phyloP scores from a whole-genome alignment of 2,329 filamentous ascomycete species.

The Emydomyces testavorans region DNA sequence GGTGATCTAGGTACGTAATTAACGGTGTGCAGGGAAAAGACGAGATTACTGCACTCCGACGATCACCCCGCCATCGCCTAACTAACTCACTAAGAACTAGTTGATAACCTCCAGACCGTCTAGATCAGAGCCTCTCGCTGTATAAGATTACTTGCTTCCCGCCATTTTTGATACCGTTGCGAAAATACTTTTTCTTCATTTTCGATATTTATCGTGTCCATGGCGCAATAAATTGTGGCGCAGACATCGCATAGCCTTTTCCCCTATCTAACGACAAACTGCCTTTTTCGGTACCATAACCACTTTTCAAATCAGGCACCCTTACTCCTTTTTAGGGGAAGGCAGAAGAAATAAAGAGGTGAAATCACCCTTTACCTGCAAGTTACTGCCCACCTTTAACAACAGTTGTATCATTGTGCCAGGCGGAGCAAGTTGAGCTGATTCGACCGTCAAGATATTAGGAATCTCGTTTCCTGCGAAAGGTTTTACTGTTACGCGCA shows the following conservation, averaged over 20 bases:
- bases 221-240: not conserved
- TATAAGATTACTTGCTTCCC: not conserved
- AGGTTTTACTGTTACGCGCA: too few relatives aligned
- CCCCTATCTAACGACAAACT: not conserved
- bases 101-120: too few relatives aligned
- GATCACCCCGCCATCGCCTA: not conserved
- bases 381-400: not conserved
- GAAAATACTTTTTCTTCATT: not conserved
- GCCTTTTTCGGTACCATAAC: not conserved
- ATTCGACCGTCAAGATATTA: too few relatives aligned
- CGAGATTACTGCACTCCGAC: too few relatives aligned
- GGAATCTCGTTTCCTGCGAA: too few relatives aligned
- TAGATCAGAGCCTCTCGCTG: too few relatives aligned
- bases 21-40: too few relatives aligned
- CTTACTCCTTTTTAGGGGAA: not conserved
- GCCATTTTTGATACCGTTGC: not conserved
- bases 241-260: not conserved
- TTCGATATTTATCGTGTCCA: not conserved
- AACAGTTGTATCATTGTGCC: not conserved
- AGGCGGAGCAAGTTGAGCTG: too few relatives aligned
- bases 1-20: too few relatives aligned
- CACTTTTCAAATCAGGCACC: not conserved
- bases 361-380: not conserved
- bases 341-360: not conserved
- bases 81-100: too few relatives aligned